Evolutionary conservation across 192 early-diverging fungal species (phyloP), one percentile per base, ranked within the genome.

Genomic region (Kickxella alabastrina): DNA sequence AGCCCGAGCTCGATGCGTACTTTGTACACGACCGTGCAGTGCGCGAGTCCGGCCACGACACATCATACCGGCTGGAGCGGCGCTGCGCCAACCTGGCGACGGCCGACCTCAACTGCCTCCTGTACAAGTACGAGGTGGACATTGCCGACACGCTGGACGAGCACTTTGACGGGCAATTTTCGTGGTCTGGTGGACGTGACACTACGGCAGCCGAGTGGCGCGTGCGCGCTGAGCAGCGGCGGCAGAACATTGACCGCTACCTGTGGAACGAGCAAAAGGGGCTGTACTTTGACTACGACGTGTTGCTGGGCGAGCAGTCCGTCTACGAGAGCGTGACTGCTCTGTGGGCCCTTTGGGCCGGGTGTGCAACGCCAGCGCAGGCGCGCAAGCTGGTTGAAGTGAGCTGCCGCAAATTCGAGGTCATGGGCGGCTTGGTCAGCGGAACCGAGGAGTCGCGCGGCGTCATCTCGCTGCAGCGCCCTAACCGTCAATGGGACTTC

Each of bases 21-120:
- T 99, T 99, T 70, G 80, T 93, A 40, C 97, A 99, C 68, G 97
- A 99, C 65, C 85, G 97, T 5, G 97, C 97, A 0, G 93, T 95
- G 3, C 87, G 95, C 45, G 93, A 97, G 75, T 93, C 91, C 25
- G 95, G 94, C 13, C 94, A 98, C 73, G 94, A 98, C 68, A 97
- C 94, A 0, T 90, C 93, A 10, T 97, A 98, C 67, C 79, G 94
- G 3, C 86, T 93, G 24, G 97, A 99, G 60, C 83, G 85, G 25
- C 78, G 85, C 29, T 95, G 92, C 60, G 97, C 94, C 0, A 79
- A 90, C 55, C 70, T 99, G 59, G 92, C 89, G 14, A 97, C 94
- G 0, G 81, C 97, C 46, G 97, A 99, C 67, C 78, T 99, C 43
- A 96, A 95, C 66, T 70, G 85, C 44, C 76, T 99, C 13, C 67